Evolutionary conservation across 371 early-diverging fungal genomes (phyloP).

Genomic region (Phascolomyces articulosus): DNA sequence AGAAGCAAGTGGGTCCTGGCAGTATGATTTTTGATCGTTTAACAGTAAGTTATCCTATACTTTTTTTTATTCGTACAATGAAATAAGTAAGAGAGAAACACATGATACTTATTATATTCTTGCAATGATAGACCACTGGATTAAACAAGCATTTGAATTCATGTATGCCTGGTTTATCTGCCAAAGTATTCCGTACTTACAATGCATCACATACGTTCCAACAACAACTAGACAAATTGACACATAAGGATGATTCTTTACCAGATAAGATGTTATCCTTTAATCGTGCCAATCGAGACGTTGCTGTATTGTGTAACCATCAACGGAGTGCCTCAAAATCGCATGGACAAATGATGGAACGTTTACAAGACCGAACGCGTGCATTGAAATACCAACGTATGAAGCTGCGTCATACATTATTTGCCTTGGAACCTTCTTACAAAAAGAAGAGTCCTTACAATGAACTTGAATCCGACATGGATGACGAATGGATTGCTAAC

Average conservation of each 20-base stretch:
- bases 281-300: conserved; percentile 95
- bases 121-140: conserved; percentile 51
- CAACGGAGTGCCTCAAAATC: conserved; percentile 88
- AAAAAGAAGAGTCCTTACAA: conserved; percentile 74
- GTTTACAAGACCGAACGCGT: conserved; percentile 81
- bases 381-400: conserved; percentile 84
- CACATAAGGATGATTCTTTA: conserved; percentile 69
- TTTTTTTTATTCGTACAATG: not conserved
- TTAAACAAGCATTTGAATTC: conserved; percentile 89
- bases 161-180: conserved; percentile 92
- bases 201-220: conserved; percentile 97
- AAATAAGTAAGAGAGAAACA: not conserved
- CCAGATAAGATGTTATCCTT: conserved; percentile 91
- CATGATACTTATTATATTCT: not conserved
- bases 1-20: conserved; percentile 67
- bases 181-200: conserved; percentile 98
- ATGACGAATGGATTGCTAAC: conserved; percentile 78
- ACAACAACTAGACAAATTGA: conserved; percentile 76
- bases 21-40: conserved; percentile 91
- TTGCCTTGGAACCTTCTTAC: conserved; percentile 72
- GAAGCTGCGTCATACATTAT: conserved; percentile 67
- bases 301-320: conserved; percentile 98
- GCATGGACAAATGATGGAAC: conserved; percentile 79
- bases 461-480: conserved; percentile 78
- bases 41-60: conserved; percentile 55